Evolutionary conservation across 148 eudicot genomes (phyloP), one percentile per base, ranked within the genome.

Genomic region (Amaranthus palmeri): DNA sequence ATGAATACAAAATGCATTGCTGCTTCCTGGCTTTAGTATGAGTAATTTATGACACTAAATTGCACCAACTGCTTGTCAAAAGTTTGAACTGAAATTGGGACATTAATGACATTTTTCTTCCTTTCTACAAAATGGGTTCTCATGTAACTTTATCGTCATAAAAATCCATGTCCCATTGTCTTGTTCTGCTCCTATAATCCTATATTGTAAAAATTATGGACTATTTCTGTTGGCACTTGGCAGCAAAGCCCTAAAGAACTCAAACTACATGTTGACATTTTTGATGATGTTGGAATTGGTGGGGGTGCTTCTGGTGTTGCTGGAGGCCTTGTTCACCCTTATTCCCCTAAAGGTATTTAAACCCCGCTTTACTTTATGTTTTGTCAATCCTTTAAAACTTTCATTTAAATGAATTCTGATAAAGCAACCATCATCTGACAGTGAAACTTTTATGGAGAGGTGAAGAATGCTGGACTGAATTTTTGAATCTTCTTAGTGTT

Each of bases 301-400:
- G 99, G 96, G 55, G 99, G 99, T 50, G 99, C 99, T 70, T 96
- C 99, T 54, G 97, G 99, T 41, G 89, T 96, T 70, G 84, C 97
- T 78, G 99, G 99, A 47, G 99, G 99, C 44, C 99, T 96, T 60
- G 82, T 96, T 65, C 99, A 96, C 76, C 99, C 99, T 36, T 96
- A 96, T 82, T 85, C 96, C 42, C 99, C 99, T 52, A 96, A 96
- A 87, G 96, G 99, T 91, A 4, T 15, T 64, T 50, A 3, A n/a
- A n/a, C 66, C 5, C 64, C 56, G 47, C 17, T 5, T 10, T 10
- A 36, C 0, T 51, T 57, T 59, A 49, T 8, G 61, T 67, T 76
- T 18, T 2, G 10, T 72, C 53, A n/a, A 8, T 56, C 17, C 25
- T 67, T 64, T 6, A 8, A 11, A 11, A 46, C 14, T 44, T 13